Evolutionary conservation across 164 flowering plant genomes (phyloP), one percentile per base, ranked within the genome.

Genomic region (Piper betle): DNA sequence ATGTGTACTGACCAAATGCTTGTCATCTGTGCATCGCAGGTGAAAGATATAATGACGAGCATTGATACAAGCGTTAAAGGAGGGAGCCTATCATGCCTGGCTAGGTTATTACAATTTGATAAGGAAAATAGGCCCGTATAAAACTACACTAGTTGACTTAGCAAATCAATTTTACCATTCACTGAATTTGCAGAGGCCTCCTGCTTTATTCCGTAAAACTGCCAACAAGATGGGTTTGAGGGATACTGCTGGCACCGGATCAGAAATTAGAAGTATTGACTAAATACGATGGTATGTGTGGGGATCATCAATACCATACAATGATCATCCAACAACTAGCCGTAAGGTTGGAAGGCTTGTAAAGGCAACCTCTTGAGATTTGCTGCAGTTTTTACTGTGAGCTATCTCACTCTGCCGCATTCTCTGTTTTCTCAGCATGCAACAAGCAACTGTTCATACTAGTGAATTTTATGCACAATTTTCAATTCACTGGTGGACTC

Each of bases 61-160:
- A 74, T 94, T 46, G 96, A 91, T 66, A 46, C 63, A 12, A 80
- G 87, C 62, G 67, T 84, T 25, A 94, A n/a, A 87, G 73, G 97
- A 94, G 79, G 93, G 86, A 25, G 99, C 97, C 59, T 91, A 87
- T 76, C 99, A 87, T 79, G 85, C 96, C 43, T 94, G 99, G 99
- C 94, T 91, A n/a, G 96, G 97, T 20, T 86, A 84, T 64, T 94
- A 94, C 59, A 94, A 94, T 77, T 91, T 97, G 2, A 79, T 91
- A 65, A 75, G 78, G 20, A 87, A 87, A 72, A 88, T 83, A 58
- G 87, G 97, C 57, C 73, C 96, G 67, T 94, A 91, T 66, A 94
- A 94, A 69, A 85, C 96, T 39, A 76, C 80, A 4, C 83, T 94
- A 18, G 97, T 81, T 16, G 91, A 91, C 71, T 71, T 82, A 19